phyloP scores from a whole-genome alignment of 2,329 filamentous ascomycete species.

The Basipetospora sp. region DNA sequence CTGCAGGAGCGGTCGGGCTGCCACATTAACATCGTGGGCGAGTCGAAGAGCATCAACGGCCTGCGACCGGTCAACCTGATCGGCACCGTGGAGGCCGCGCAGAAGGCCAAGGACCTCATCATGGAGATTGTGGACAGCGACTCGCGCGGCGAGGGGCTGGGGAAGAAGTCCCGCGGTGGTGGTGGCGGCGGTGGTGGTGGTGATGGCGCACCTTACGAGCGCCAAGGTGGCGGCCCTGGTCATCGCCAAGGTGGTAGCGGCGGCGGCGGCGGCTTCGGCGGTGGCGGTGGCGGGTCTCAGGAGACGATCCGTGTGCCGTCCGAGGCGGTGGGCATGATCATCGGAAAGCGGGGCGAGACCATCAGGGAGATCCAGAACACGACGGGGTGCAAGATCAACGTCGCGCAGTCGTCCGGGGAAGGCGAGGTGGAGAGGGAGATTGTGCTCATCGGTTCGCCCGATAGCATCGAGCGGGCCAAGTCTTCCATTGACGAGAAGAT shows the following conservation, averaged over 20 bases:
- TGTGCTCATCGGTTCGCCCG: constrained; percentile 62
- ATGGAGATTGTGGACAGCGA: constrained; percentile 92
- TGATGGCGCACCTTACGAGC: constrained; percentile 18
- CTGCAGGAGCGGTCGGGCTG: constrained; percentile 84
- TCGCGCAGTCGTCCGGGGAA: constrained; percentile 64
- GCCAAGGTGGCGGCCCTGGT: constrained; percentile 9
- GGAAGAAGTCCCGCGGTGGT: constrained; percentile 17
- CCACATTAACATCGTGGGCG: constrained; percentile 87
- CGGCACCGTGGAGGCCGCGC: constrained; percentile 58
- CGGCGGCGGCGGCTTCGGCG: constrained; percentile 20
- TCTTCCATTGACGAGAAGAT: constrained; percentile 82
- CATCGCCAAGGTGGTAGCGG: constrained; percentile 16
- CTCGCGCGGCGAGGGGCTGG: constrained; percentile 36
- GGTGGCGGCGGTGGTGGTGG: constrained; percentile 16
- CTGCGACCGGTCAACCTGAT: constrained; percentile 83
- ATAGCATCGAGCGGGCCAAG: constrained; percentile 69
- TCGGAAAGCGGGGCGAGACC: constrained; percentile 84
- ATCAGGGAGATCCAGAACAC: constrained; percentile 84
- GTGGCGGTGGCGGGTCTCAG: constrained; percentile 36
- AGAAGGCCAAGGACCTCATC: constrained; percentile 70
- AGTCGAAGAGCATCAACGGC: constrained; percentile 84
- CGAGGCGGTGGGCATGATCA: constrained; percentile 90
- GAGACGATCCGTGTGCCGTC: constrained; percentile 77
- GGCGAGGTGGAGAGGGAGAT: constrained; percentile 74
- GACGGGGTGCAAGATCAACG: constrained; percentile 89